phyloP scores from a whole-genome alignment of 2,329 filamentous ascomycete genomes.

The Colletotrichum agaves region DNA sequence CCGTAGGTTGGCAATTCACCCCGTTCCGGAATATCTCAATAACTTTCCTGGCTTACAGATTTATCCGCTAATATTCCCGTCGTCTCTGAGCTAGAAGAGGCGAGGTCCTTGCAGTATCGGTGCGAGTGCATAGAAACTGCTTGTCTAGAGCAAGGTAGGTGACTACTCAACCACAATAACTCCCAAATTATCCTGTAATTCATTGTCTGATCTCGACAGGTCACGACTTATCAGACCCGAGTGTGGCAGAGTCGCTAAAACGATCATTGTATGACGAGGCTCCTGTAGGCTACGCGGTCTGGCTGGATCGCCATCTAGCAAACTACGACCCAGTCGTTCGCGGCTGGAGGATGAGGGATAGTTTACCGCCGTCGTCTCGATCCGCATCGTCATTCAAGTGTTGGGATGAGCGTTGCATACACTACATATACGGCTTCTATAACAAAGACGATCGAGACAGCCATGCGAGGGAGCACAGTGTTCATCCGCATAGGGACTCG shows the following conservation, averaged over 20 bases:
- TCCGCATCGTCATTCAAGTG: slow-evolving; percentile 62
- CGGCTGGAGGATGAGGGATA: slow-evolving; percentile 51
- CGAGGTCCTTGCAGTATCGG: slow-evolving; percentile 65
- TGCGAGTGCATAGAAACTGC: slow-evolving; percentile 68
- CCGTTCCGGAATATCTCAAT: no score
- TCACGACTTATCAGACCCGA: slow-evolving; percentile 54
- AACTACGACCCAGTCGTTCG: slow-evolving; percentile 60
- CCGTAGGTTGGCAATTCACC: slow-evolving; percentile 51
- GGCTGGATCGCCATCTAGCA: slow-evolving; percentile 64
- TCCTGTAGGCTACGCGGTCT: slow-evolving; percentile 59
- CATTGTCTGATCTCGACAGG: slow-evolving; percentile 46
- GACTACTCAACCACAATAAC: background rate
- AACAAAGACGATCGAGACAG: slow-evolving; percentile 62
- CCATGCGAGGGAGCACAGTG: slow-evolving; percentile 60
- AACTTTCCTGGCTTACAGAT: slow-evolving; percentile 43
- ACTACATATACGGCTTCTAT: slow-evolving; percentile 68
- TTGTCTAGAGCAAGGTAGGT: slow-evolving; percentile 60
- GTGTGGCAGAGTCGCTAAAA: slow-evolving; percentile 52
- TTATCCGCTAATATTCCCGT: slow-evolving; percentile 53
- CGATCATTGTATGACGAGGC: slow-evolving; percentile 51
- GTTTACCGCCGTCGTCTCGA: slow-evolving; percentile 48
- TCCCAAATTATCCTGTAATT: background rate
- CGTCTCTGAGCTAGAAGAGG: slow-evolving; percentile 67
- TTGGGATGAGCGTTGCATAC: slow-evolving; percentile 63
- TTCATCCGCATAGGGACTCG: slow-evolving; percentile 54